These are phyloP conservation scores for Coffea humblotiana DNA, from an alignment of 305 asterid species.

Conservation along the genomic window DNA sequence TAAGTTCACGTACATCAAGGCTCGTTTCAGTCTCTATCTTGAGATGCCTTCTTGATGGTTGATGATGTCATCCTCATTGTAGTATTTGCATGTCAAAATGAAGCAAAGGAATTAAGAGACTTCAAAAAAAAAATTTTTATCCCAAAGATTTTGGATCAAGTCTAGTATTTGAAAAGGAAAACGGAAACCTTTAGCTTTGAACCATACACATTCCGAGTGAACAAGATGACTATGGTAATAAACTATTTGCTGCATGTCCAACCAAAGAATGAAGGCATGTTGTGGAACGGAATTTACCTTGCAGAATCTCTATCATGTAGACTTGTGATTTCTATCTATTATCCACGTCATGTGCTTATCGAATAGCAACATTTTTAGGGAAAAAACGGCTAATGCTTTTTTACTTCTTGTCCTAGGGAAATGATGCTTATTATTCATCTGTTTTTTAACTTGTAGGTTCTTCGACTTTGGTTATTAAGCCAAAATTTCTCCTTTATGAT, in stretches of 20 bases:
- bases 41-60: not conserved
- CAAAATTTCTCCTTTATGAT: constrained; percentile 69
- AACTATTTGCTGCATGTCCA: not conserved
- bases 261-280: not conserved
- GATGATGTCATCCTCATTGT: not conserved
- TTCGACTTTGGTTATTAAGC: constrained; percentile 59
- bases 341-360: not conserved
- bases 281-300: not conserved
- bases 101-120: not conserved
- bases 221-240: not conserved
- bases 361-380: not conserved
- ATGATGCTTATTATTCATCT: not conserved
- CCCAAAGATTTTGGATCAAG: not conserved
- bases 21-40: constrained; percentile 20
- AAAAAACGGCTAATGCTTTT: not conserved
- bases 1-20: constrained; percentile 63
- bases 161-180: too few relatives aligned
- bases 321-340: not conserved
- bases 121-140: not conserved
- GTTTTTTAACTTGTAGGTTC: constrained; percentile 41
- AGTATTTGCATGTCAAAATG: not conserved
- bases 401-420: not conserved
- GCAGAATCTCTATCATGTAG: not conserved
- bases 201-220: too few relatives aligned
- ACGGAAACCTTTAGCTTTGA: too few relatives aligned